Evolutionary conservation across 345 rosid species (phyloP), one percentile per base, ranked within the genome.

Genomic region (Citrus glauca): DNA sequence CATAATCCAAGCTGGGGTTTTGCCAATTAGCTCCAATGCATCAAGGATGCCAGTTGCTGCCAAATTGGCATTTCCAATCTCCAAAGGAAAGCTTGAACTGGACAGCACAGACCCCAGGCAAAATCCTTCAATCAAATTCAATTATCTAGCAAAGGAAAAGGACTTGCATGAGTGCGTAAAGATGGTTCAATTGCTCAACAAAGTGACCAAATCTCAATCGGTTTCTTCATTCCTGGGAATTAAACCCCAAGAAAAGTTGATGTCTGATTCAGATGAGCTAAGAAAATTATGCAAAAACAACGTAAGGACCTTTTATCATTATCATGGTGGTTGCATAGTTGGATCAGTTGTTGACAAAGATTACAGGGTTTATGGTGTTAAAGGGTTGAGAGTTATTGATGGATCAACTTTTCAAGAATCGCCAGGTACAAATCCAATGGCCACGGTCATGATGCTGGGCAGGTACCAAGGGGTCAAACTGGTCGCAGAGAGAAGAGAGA

Each of bases 371-470:
- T 64, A 80, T 24, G 90, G 93, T 6, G 81, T 82, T 2, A 72
- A 83, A 66, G 78, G 91, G 0, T 71, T 91, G 81, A 89, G 96
- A 95, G 98, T 53, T 1, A 53, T 53, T 53, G 57, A 53, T 0
- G 57, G 96, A 4, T 92, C 96, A 48, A 94, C 95, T 20, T 87
- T 91, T 50, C 68, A 76, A 62, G 93, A 91, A 69, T 92, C 95
- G 16, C 98, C 95, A 2, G 97, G 95, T 17, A 90, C 95, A 27
- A 94, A 92, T 66, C 97, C 98, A n/a, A 90, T 90, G 97, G 94
- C 94, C 0, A 91, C 95, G 1, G 77, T 89, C 7, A 40, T 92
- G 73, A 92, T 92, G 95, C 82, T 92, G 25, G 98, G 98, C 32
- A 86, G 97, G 62, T 92, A 91, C 64, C 94, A 88, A 85, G 94